phyloP scores from a whole-genome alignment of 805 yeast species.

The Osmozyma mogii region DNA sequence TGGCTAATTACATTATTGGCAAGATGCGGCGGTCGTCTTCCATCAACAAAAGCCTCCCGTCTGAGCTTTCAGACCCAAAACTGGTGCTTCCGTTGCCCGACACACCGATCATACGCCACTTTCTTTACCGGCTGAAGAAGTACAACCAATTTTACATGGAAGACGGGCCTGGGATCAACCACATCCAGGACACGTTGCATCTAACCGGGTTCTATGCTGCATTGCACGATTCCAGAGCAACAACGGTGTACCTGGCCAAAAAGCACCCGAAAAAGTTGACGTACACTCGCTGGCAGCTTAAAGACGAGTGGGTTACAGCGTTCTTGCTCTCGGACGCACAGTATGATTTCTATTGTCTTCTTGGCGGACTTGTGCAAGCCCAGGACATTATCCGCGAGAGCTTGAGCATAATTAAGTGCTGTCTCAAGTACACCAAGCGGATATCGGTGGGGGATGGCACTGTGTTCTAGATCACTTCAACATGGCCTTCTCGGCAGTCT shows the following conservation, averaged over 20 bases:
- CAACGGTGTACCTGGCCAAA: constrained; percentile 12
- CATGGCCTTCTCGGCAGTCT: constrained; percentile 39
- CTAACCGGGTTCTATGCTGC: constrained; percentile 28
- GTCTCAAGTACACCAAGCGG: constrained; percentile 60
- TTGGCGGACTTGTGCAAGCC: constrained; percentile 42
- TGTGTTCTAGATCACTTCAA: no score
- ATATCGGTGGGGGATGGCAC: constrained; percentile 70
- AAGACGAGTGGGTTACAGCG: constrained; percentile 20
- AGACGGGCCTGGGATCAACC: constrained; percentile 18
- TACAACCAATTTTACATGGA: constrained; percentile 59
- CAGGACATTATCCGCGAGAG: constrained; percentile 55
- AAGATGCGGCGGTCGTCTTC: constrained; percentile 20
- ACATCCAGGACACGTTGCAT: constrained; percentile 25
- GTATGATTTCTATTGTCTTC: constrained; percentile 32
- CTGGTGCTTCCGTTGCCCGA: constrained; percentile 12
- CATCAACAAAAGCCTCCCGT: constrained; percentile 13
- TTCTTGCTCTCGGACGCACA: constrained; percentile 27
- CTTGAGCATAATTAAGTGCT: constrained; percentile 65
- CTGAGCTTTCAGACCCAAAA: neutral
- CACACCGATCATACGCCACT: constrained; percentile 54
- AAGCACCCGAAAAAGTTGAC: constrained; percentile 35
- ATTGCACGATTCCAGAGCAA: constrained; percentile 19
- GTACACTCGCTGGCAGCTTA: constrained; percentile 35
- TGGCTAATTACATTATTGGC: constrained; percentile 44
- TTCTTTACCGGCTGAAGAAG: constrained; percentile 65